phyloP scores from a whole-genome alignment of 2,329 filamentous ascomycete genomes.

The Exophiala sideris region DNA sequence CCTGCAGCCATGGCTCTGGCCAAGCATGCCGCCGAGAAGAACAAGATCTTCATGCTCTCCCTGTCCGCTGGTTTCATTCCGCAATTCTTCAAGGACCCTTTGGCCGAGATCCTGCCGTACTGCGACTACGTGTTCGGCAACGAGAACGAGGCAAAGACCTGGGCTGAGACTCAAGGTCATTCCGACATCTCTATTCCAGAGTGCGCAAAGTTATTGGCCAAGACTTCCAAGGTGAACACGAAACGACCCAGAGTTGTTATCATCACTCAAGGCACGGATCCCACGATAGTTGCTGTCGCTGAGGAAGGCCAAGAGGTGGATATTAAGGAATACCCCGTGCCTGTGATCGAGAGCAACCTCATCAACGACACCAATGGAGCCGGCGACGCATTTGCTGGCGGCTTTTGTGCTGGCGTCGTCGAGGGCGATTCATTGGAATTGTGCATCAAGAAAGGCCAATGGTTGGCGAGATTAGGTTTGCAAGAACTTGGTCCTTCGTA shows the following conservation, averaged over 20 bases:
- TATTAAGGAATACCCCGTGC: constrained; percentile 76
- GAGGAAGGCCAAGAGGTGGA: constrained; percentile 63
- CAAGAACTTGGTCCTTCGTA: constrained; percentile 91
- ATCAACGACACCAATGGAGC: constrained; percentile 98
- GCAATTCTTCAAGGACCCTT: constrained; percentile 95
- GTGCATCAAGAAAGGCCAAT: constrained; percentile 88
- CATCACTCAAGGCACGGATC: constrained; percentile 90
- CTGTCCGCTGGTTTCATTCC: constrained; percentile 94
- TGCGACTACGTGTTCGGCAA: constrained; percentile 97
- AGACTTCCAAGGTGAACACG: constrained; percentile 73
- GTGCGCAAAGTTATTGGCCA: constrained; percentile 81
- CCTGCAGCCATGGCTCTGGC: constrained; percentile 85
- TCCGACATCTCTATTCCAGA: constrained; percentile 57
- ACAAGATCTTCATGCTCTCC: constrained; percentile 89
- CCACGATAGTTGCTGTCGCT: constrained; percentile 75
- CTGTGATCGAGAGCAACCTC: constrained; percentile 68
- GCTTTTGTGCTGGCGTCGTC: constrained; percentile 85
- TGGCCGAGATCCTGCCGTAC: constrained; percentile 84
- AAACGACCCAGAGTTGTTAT: constrained; percentile 81
- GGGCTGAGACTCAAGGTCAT: constrained; percentile 76
- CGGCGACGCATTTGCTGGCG: constrained; percentile 93
- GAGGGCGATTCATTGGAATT: constrained; percentile 76
- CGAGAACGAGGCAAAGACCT: constrained; percentile 88
- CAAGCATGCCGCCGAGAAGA: constrained; percentile 79
- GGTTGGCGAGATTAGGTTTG: constrained; percentile 91